Percentiles rank a stretch among this genome's conserved stretches.
Evolutionary conservation across 23 red algal species (phyloP).

Genomic region (Gracilaria domingensis): DNA sequence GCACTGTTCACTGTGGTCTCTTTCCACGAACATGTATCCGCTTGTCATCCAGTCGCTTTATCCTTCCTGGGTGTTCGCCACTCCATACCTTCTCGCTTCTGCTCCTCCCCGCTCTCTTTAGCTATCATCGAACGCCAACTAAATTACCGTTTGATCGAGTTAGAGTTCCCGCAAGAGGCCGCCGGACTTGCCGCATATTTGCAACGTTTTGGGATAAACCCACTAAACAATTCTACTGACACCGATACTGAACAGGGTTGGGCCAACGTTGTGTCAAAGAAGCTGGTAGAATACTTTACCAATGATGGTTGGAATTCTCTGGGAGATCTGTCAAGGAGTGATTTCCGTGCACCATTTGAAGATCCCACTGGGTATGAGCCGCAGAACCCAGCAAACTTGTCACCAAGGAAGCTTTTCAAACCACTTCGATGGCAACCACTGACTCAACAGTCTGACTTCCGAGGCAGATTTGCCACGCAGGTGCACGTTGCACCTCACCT

Average conservation of each 20-base stretch:
- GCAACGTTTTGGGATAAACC: constrained; percentile 4
- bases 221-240: constrained; percentile 15
- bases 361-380: constrained; percentile 45
- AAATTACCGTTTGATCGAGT: constrained; percentile 14
- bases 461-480: constrained; percentile 31
- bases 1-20: background rate
- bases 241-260: constrained; percentile 16
- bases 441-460: constrained; percentile 14
- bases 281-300: constrained; percentile 19
- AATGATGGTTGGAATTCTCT: constrained; percentile 59
- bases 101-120: no score
- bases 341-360: constrained; percentile 14
- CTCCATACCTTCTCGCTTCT: no score
- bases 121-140: no score
- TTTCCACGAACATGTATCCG: background rate
- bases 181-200: background rate
- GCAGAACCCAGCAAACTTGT: constrained; percentile 30
- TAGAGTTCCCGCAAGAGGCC: constrained; percentile 30
- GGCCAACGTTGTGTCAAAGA: constrained; percentile 21
- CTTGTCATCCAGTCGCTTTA: constrained; percentile 36
- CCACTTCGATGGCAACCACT: no score
- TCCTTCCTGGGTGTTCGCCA: constrained; percentile 39
- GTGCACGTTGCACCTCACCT: constrained; percentile 41
- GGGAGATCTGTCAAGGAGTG: constrained; percentile 17
- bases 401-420: no score